Conservation (phyloP, 495 filamentous ascomycete species). For the Penicillium cataractarum region DNA sequence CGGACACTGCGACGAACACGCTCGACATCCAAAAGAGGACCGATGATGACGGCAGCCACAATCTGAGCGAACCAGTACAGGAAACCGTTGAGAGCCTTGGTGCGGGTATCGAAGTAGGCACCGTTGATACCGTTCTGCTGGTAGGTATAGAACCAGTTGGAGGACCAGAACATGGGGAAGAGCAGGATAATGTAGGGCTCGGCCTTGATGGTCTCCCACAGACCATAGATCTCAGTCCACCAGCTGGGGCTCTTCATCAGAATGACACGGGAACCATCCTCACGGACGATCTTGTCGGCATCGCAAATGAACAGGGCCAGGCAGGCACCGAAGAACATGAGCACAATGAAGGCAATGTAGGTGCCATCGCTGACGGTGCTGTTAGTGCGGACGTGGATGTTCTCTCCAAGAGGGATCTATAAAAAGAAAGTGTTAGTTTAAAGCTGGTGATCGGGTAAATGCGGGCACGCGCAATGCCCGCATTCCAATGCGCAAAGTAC, state of each 20-base stretch:
- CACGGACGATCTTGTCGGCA: conserved; percentile 70
- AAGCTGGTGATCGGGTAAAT: neutral
- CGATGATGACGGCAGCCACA: conserved; percentile 49
- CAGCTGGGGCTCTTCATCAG: conserved; percentile 83
- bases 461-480: neutral
- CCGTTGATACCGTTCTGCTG: conserved; percentile 60
- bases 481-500: neutral
- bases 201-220: conserved; percentile 41
- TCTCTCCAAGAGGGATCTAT: conserved; percentile 48
- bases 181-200: conserved; percentile 48
- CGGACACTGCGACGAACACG: conserved; percentile 43
- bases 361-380: conserved; percentile 51
- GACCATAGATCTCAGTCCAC: conserved; percentile 48
- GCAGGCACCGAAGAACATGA: conserved; percentile 56
- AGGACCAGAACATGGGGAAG: conserved; percentile 61
- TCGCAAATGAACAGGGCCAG: conserved; percentile 60
- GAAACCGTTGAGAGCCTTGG: conserved; percentile 50
- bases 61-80: conserved; percentile 60
- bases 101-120: conserved; percentile 51
- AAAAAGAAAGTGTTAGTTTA: neutral
- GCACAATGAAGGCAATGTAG: conserved; percentile 56
- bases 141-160: conserved; percentile 82
- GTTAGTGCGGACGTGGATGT: conserved; percentile 41
- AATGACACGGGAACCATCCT: conserved; percentile 76
- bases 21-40: conserved; percentile 46